Evolutionary conservation across 441 rosid species (phyloP), one percentile per base, ranked within the genome.

Genomic region (Populus hybrid): DNA sequence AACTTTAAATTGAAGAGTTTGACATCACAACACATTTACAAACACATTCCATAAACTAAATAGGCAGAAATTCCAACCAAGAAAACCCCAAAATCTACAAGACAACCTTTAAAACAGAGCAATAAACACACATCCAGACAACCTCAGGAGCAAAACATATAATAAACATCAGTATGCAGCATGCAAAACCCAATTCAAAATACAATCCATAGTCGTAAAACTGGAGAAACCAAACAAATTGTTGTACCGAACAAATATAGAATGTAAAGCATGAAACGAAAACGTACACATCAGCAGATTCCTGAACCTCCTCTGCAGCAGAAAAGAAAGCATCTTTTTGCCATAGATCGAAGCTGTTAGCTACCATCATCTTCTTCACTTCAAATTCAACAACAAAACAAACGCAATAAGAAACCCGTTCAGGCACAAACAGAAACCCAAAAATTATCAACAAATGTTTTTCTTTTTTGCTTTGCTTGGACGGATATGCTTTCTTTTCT

Each of bases 291-390:
- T 94, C 97, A 34, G 96, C 89, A 73, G 98, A 94, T 84, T 90
- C 92, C 82, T 91, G 98, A 76, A 94, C 96, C 87, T 92, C 97
- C 82, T 94, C 98, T 21, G 98, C 98, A 0, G 94, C 98, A 35
- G 94, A 87, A 84, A 92, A 94, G 86, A 92, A 92, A 36, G 88
- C 85, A 80, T 94, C 96, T 65, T 90, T 92, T 83, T 89, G 91
- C 97, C 98, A 94, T 72, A 91, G 78, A 82, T 91, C 94, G 81
- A 92, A 92, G 84, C 88, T 90, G 71, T 87, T 94, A 6, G 88
- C 94, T 28, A 90, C 89, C 94, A 92, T 84, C 97, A 89, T 92
- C 90, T 87, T 86, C 72, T 26, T 61, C 34, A 14, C 57, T 69
- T 57, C 6, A 73, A 12, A 65, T 11, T 9, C 64, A 75, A 67